Evolutionary conservation across 192 early-diverging fungal species (phyloP), one percentile per base, ranked within the genome.

Genomic region (Gigaspora rosea): DNA sequence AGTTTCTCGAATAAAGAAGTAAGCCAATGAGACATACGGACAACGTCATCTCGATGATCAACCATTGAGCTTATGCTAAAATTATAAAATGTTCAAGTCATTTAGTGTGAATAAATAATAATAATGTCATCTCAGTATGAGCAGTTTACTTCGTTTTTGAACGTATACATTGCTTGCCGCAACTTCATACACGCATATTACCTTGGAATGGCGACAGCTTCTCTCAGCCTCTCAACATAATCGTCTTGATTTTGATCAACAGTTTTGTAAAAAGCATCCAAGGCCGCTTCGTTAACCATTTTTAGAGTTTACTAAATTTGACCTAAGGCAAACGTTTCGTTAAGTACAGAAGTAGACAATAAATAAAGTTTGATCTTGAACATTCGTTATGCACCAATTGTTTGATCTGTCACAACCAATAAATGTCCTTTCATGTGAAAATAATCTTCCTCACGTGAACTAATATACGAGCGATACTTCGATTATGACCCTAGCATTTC

Each of bases 1-100:
- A 94, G 86, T 35, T 81, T 81, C 79, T 92, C 83, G 82, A 96
- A 88, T 80, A 95, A 89, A 36, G 83, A 78, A 61, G 89, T 83
- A 61, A 98, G 85, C 90, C 93, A 98, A 72, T 94, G 87, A 62
- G 92, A 94, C 97, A 99, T 99, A 27, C 86, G 85, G 77, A 95
- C 86, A 4, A 98, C 96, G 6, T 96, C 90, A 52, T 84, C 85
- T 58, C 97, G 94, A 78, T 87, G 84, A 57, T 81, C 78, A 27
- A 89, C 91, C 67, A 95, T 93, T 77, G 90, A 85, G 82, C 91
- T 93, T 71, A 92, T 89, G 85, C 92, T 93, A 79, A 73, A 77
- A 18, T 54, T 52, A 56, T 56, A 13, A 22, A 46, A 10, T 10
- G 33, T 33, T 48, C 20, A 51, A 7, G 46, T 15, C 20, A 11